Evolutionary conservation across 495 filamentous ascomycete species (phyloP).

Genomic region (Aspergillus steynii): DNA sequence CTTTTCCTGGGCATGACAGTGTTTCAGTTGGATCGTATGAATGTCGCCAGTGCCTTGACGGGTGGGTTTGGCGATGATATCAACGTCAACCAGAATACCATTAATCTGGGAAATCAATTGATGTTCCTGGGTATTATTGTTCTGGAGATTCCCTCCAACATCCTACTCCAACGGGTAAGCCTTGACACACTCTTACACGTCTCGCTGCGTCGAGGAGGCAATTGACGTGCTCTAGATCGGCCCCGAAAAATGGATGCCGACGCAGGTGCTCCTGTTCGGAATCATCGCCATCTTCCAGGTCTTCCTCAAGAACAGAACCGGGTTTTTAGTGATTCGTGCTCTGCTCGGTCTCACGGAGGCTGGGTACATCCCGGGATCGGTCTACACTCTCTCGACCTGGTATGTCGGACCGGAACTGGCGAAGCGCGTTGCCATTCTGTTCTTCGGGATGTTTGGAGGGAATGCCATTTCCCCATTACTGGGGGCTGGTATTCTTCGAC

Average conservation of each 20-base stretch:
- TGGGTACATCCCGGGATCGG: background rate
- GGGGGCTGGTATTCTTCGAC: conserved; percentile 14
- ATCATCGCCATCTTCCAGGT: too few relatives aligned
- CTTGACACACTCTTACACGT: too few relatives aligned
- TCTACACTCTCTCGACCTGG: conserved; percentile 16
- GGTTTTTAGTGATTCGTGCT: too few relatives aligned
- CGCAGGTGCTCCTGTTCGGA: too few relatives aligned
- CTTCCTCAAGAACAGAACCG: too few relatives aligned
- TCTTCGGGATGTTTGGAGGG: conserved; percentile 14
- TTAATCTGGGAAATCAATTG: conserved; percentile 56
- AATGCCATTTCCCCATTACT: conserved; percentile 12
- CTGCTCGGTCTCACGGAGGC: too few relatives aligned
- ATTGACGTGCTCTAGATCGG: too few relatives aligned
- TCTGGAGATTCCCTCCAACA: conserved; percentile 55
- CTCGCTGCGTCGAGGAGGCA: too few relatives aligned
- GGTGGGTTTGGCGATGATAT: conserved; percentile 44
- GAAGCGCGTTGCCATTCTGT: conserved; percentile 14
- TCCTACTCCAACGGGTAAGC: conserved; percentile 33
- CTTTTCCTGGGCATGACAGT: too few relatives aligned
- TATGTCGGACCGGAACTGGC: conserved; percentile 10
- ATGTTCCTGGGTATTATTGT: conserved; percentile 54
- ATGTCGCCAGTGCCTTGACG: conserved; percentile 47
- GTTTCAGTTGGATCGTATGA: conserved; percentile 48
- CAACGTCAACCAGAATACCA: conserved; percentile 48
- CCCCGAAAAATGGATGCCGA: too few relatives aligned